Percentiles rank a stretch among this genome's conserved stretches.
Evolutionary conservation across 2,329 filamentous ascomycete species (phyloP).

Genomic region (Delphinella strobiligena): DNA sequence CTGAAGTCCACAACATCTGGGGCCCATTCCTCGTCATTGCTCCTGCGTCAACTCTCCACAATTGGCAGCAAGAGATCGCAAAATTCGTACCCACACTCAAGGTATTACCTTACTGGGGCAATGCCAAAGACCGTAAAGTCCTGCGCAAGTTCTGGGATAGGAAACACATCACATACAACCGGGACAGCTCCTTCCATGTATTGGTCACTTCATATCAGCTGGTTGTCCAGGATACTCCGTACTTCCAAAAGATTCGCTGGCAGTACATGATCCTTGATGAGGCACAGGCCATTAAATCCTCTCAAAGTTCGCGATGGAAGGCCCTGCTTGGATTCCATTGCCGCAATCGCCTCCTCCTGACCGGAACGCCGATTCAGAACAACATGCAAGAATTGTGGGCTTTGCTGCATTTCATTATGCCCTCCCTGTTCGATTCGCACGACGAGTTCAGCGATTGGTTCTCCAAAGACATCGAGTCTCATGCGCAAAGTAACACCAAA

Average conservation of each 20-base stretch:
- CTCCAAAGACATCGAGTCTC: constrained; percentile 92
- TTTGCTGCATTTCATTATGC: constrained; percentile 97
- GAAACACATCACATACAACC: constrained; percentile 90
- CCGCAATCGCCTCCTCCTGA: constrained; percentile 83
- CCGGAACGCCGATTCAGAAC: constrained; percentile 96
- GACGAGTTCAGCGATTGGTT: constrained; percentile 93
- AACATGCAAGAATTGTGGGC: constrained; percentile 99
- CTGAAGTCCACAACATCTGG: constrained; percentile 96
- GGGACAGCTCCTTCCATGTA: constrained; percentile 89
- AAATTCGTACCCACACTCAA: constrained; percentile 92
- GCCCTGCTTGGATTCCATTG: constrained; percentile 87
- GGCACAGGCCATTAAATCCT: constrained; percentile 97
- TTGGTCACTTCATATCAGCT: constrained; percentile 95
- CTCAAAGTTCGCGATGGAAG: constrained; percentile 94
- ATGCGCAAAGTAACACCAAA: constrained; percentile 98
- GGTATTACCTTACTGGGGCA: constrained; percentile 95
- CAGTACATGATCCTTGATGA: constrained; percentile 99
- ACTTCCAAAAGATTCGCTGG: constrained; percentile 99
- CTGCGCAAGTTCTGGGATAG: constrained; percentile 98
- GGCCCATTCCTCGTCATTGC: constrained; percentile 95
- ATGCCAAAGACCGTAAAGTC: constrained; percentile 84
- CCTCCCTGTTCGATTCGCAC: constrained; percentile 90
- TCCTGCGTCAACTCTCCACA: constrained; percentile 90
- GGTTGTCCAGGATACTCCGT: constrained; percentile 88
- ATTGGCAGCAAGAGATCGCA: constrained; percentile 97